phyloP scores from a whole-genome alignment of 495 filamentous ascomycete species.

The Hamigera avellanea region DNA sequence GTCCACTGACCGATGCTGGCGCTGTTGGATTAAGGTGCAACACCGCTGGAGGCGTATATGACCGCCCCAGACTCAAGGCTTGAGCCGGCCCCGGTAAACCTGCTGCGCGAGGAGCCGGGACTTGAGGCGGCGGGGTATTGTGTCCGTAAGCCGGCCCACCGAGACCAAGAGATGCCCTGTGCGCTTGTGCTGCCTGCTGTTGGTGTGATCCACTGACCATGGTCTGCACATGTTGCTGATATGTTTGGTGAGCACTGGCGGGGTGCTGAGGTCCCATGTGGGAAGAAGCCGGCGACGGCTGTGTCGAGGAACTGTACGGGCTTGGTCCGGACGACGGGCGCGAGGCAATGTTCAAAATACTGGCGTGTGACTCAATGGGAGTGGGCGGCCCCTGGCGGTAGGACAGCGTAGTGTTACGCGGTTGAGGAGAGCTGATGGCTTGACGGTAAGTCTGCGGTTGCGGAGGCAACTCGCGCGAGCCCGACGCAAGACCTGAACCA shows the following conservation, averaged over 20 bases:
- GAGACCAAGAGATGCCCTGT: constrained; percentile 22
- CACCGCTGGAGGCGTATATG: constrained; percentile 29
- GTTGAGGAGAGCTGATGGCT: constrained; percentile 19
- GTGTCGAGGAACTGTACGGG: constrained; percentile 17
- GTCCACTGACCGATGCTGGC: constrained; percentile 7
- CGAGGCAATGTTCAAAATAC: constrained; percentile 18
- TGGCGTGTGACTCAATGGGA: constrained; percentile 21
- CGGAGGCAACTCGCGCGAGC: constrained; percentile 20
- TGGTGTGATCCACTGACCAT: constrained; percentile 31
- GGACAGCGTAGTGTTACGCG: constrained; percentile 17
- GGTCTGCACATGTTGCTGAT: constrained; percentile 32
- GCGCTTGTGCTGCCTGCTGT: constrained; percentile 6
- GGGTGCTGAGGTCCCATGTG: constrained; percentile 14
- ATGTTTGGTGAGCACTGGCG: constrained; percentile 14
- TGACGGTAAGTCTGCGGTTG: constrained; percentile 22
- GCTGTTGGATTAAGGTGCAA: constrained; percentile 19
- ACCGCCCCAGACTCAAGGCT: constrained; percentile 22
- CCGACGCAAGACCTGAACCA: constrained; percentile 4
- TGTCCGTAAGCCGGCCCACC: constrained; percentile 23
- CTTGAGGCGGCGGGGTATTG: constrained; percentile 25
- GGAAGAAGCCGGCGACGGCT: constrained; percentile 13
- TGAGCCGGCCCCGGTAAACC: constrained; percentile 16
- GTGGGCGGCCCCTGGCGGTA: constrained; percentile 25
- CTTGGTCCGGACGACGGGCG: constrained; percentile 17
- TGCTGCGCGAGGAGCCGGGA: constrained; percentile 11